Evolutionary conservation across 148 eudicot genomes (phyloP), one percentile per base, ranked within the genome.

Genomic region (Polygonum maritimum): DNA sequence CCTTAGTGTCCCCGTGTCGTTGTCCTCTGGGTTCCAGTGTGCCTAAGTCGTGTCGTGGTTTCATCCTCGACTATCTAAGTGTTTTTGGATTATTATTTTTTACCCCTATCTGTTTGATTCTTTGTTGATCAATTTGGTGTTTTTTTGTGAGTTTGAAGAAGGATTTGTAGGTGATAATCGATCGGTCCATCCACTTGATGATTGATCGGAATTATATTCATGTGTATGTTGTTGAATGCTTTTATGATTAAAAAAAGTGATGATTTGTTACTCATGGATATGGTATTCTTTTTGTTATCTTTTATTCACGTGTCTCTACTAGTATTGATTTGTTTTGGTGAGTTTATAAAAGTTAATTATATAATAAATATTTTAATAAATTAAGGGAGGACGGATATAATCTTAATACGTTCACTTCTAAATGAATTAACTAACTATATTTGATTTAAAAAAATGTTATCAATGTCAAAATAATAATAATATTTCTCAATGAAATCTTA

Each of bases 21-120:
- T 67, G 16, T 21, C 45, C 14, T 67, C 71, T 67, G 71, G 71
- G 15, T 67, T 67, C 71, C 21, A 67, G 71, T 67, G 71, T 36
- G 71, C 45, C 10, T 67, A 67, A 7, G 3, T 51, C 55, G 16
- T 3, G 55, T 51, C 55, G 4, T 3, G 19, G n/a, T 51, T 51
- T 44, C 47, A 9, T 44, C 31, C 31, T 26, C 31, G 47, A 6
- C 11, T 3, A 6, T 44, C 9, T 44, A 44, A 44, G 47, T 44
- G 1, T 51, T 62, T 18, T 62, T 62, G 33, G 69, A 62, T 62
- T 31, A 14, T 54, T 54, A 5, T 26, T 26, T 26, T 26, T 26
- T 26, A 26, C 31, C 31, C 31, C 31, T 12, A 8, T 26, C 11
- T 31, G 6, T 51, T 51, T 51, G 55, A 51, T 22, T 22, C 35